Base-by-base conservation (phyloP, 257 asterid genomes). In the Dorcoceras hygrometricum region DNA sequence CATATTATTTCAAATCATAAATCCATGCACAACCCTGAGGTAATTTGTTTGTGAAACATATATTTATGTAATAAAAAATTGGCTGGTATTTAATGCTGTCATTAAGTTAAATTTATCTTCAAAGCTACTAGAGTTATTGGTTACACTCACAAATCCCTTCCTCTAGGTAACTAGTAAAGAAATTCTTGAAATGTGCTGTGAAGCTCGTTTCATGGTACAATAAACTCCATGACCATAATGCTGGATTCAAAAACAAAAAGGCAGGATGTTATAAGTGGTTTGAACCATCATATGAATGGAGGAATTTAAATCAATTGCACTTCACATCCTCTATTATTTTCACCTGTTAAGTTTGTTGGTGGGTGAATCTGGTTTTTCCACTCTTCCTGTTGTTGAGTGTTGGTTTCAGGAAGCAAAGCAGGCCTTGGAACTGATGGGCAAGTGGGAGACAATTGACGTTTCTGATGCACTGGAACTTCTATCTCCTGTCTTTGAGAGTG, bases 401-500 rank as follows among this genome's bases (percentile, higher is more conserved):
- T 68, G 24, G 73, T 74, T 70, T 50, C 87, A 93, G 97, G 99
- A 93, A 88, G 99, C 96, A 65, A 93, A 93, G 75, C 99, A 93
- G 78, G 99, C 95, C 34, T 60, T 90, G 65, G 99, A 93, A 77
- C 83, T 93, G 73, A 88, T 93, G 99, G 87, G 89, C 64, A 93
- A 88, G 83, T 93, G 99, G 99, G 95, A 82, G 83, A 78, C 95
- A 11, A 90, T 93, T 81, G 99, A 93, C 81, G 95, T 90, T 54
- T 88, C 88, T 69, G 99, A 90, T 83, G 99, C 99, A 57, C 79
- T 93, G 59, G 99, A 90, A 84, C 97, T 93, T 81, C 84, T 93
- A 46, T 93, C 99, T 74, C 94, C 96, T 39, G 89, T 93, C 73
- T 93, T 93, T 79, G 99, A 93, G 82, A 90, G 99, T 72, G 99